These are phyloP conservation scores for Termitomyces sp. DNA, from an alignment of 768 basidiomycete species.

Conservation along the genomic window DNA sequence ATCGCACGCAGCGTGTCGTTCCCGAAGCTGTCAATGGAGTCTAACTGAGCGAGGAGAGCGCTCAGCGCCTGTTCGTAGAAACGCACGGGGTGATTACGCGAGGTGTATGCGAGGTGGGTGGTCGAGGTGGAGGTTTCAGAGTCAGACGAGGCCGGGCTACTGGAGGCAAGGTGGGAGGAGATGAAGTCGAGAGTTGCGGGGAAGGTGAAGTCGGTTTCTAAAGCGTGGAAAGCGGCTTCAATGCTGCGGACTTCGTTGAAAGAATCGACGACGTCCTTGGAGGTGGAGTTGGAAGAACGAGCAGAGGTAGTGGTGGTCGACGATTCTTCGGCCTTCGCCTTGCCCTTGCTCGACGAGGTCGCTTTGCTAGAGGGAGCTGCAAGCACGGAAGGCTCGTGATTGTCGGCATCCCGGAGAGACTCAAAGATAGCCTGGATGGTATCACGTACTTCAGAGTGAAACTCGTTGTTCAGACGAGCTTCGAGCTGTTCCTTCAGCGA, in stretches of 20 bases:
- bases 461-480: conserved; percentile 25
- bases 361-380: not conserved
- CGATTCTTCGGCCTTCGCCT: conserved; percentile 24
- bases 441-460: conserved; percentile 31
- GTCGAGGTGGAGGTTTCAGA: conserved; percentile 16
- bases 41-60: conserved; percentile 51
- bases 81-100: conserved; percentile 56
- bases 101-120: conserved; percentile 50
- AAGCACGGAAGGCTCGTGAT: not conserved
- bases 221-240: conserved; percentile 34
- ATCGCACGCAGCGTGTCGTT: conserved; percentile 45
- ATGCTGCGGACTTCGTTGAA: conserved; percentile 37
- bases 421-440: conserved; percentile 36
- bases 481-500: conserved; percentile 28
- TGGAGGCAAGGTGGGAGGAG: conserved; percentile 26
- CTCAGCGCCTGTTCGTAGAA: conserved; percentile 60
- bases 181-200: conserved; percentile 39
- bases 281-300: conserved; percentile 15
- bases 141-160: conserved; percentile 15
- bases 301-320: conserved; percentile 8
- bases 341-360: conserved; percentile 28
- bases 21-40: conserved; percentile 59
- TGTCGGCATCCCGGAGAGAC: conserved; percentile 23
- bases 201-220: conserved; percentile 35
- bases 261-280: conserved; percentile 27